A percentile compares a stretch with the other conserved stretches of the same genome.
Conservation (phyloP, 306 rosid genomes). For the Corylus avellana region DNA sequence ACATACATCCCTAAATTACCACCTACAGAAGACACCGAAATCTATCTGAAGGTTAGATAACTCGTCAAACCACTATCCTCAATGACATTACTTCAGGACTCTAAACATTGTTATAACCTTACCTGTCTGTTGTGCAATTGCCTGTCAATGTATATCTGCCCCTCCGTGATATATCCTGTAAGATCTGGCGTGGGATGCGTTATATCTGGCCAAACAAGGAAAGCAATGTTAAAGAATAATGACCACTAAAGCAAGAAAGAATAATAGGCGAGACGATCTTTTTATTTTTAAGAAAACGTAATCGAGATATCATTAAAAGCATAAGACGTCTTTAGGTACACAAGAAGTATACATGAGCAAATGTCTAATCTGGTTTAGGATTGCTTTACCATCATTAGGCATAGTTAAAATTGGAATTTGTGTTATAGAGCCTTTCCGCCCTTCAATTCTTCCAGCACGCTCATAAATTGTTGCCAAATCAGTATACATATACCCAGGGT, state of each 20-base stretch:
- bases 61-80: constrained; percentile 3
- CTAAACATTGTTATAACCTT: constrained; percentile 25
- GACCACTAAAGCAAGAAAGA: constrained; percentile 23
- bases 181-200: constrained; percentile 99
- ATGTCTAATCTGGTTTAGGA: background rate
- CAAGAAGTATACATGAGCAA: too few species aligned
- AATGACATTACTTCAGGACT: constrained; percentile 11
- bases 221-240: constrained; percentile 24
- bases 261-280: constrained; percentile 18
- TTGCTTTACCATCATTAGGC: constrained; percentile 91
- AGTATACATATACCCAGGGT: constrained; percentile 99
- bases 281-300: too few species aligned
- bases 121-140: constrained; percentile 99
- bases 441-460: constrained; percentile 99
- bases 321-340: too few species aligned
- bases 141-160: constrained; percentile 96
- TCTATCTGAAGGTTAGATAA: background rate
- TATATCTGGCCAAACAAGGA: constrained; percentile 63
- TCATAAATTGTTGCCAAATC: constrained; percentile 99
- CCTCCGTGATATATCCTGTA: constrained; percentile 98
- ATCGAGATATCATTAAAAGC: too few species aligned
- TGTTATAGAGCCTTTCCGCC: constrained; percentile 96
- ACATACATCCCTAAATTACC: background rate
- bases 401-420: constrained; percentile 97
- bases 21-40: background rate